These are phyloP conservation scores for Camelina sativa DNA, from an alignment of 345 rosid species.

Conservation along the genomic window DNA sequence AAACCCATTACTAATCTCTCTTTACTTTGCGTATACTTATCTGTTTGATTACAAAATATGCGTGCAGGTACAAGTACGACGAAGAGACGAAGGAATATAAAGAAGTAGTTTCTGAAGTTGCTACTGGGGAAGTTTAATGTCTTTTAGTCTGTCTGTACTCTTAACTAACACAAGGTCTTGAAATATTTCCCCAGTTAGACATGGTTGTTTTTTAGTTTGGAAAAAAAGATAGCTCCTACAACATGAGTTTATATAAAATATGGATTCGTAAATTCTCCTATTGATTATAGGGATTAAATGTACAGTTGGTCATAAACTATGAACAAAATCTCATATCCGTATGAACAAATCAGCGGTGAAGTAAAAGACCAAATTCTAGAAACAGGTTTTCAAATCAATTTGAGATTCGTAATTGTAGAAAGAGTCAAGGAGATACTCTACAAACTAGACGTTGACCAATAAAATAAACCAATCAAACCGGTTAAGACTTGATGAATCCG, in stretches of 20 bases:
- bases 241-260: constrained; percentile 2
- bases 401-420: neutral
- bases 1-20: neutral
- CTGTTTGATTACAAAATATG: neutral
- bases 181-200: constrained; percentile 11
- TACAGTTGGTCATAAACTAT: neutral
- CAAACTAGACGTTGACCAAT: neutral
- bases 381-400: neutral
- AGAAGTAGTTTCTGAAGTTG: constrained; percentile 34
- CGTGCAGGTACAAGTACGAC: constrained; percentile 37
- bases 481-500: neutral
- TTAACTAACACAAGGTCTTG: neutral
- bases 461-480: neutral
- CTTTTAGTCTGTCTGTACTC: constrained; percentile 18
- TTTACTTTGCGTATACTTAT: neutral
- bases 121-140: constrained; percentile 29
- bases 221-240: constrained; percentile 8
- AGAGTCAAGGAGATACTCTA: neutral
- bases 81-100: constrained; percentile 36
- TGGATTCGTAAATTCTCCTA: neutral
- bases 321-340: neutral
- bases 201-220: neutral
- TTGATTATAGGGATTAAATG: neutral
- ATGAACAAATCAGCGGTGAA: neutral
- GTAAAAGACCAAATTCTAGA: neutral